phyloP scores from a whole-genome alignment of 2,329 filamentous ascomycete species.

The Knufia petricola region DNA sequence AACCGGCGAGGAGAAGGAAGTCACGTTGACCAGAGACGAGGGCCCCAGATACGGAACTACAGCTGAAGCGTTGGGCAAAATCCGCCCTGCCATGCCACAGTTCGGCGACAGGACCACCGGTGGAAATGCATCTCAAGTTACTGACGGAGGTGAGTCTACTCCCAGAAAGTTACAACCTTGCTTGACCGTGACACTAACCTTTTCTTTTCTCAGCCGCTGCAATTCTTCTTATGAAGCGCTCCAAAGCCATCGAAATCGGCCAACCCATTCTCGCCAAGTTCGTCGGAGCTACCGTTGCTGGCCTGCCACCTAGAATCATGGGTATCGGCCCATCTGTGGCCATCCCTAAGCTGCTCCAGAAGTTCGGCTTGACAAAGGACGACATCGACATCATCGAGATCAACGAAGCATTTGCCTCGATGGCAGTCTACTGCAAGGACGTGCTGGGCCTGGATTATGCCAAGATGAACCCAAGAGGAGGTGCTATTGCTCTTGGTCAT shows the following conservation, averaged over 20 bases:
- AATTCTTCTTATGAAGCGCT: constrained; percentile 87
- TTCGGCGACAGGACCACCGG: constrained; percentile 81
- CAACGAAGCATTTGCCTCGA: constrained; percentile 96
- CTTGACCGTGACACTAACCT: constrained; percentile 16
- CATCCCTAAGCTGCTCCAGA: constrained; percentile 69
- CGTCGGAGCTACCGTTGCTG: constrained; percentile 81
- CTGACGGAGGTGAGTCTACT: constrained; percentile 61
- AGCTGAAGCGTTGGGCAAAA: constrained; percentile 68
- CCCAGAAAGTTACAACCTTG: not conserved
- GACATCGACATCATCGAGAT: constrained; percentile 88
- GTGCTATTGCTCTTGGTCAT: constrained; percentile 86
- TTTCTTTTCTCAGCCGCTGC: constrained; percentile 55
- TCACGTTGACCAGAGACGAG: constrained; percentile 78
- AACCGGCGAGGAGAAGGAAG: constrained; percentile 63
- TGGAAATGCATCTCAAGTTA: constrained; percentile 90
- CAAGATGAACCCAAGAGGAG: constrained; percentile 85
- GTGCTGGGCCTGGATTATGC: constrained; percentile 53
- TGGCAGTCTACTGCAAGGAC: constrained; percentile 88
- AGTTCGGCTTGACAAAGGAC: constrained; percentile 66
- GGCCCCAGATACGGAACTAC: constrained; percentile 87
- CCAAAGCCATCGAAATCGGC: constrained; percentile 72
- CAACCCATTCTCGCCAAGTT: constrained; percentile 94
- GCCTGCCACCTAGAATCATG: constrained; percentile 90
- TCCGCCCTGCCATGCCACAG: constrained; percentile 80
- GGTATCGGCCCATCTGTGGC: constrained; percentile 46